phyloP scores from a whole-genome alignment of 2,329 filamentous ascomycete species.

The Cephalotrichum gorgonifer region DNA sequence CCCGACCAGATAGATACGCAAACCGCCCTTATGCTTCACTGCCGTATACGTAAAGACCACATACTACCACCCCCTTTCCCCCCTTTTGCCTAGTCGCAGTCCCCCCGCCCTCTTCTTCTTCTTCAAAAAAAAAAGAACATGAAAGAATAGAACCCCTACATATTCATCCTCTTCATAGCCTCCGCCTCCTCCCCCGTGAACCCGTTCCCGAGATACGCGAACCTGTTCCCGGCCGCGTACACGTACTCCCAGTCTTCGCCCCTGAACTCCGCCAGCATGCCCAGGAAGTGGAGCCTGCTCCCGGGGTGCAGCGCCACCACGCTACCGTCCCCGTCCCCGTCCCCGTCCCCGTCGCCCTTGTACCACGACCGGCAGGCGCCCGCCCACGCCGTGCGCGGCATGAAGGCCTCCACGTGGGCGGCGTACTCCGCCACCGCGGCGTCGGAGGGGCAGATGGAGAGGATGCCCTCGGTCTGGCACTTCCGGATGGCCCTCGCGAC shows the following conservation, averaged over 20 bases:
- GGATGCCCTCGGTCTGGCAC: constrained; percentile 39
- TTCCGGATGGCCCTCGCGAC: constrained; percentile 36
- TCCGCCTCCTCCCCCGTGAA: constrained; percentile 33
- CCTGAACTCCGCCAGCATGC: constrained; percentile 38
- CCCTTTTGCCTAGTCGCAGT: too few relatives aligned
- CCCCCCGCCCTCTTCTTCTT: too few relatives aligned
- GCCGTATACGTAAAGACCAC: too few relatives aligned
- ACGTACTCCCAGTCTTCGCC: constrained; percentile 44
- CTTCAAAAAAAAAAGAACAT: neutral
- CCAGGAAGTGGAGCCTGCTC: constrained; percentile 39
- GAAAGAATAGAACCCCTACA: too few relatives aligned
- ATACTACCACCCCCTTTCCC: too few relatives aligned
- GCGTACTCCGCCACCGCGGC: constrained; percentile 39
- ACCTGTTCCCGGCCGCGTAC: constrained; percentile 30
- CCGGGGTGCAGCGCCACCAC: constrained; percentile 41
- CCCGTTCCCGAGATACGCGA: constrained; percentile 42
- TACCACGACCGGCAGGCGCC: constrained; percentile 39
- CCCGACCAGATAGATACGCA: too few relatives aligned
- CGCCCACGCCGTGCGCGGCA: constrained; percentile 42
- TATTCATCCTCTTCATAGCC: constrained; percentile 4
- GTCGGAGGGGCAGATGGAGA: constrained; percentile 31
- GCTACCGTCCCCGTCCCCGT: constrained; percentile 27
- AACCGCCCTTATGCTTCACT: too few relatives aligned
- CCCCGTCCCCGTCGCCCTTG: constrained; percentile 43
- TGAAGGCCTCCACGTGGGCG: constrained; percentile 36